A percentile compares a stretch with the other conserved stretches of the same genome.
These are phyloP conservation scores for Endoconidiophora polonica DNA, from an alignment of 2,329 filamentous ascomycete species.

Conservation along the genomic window DNA sequence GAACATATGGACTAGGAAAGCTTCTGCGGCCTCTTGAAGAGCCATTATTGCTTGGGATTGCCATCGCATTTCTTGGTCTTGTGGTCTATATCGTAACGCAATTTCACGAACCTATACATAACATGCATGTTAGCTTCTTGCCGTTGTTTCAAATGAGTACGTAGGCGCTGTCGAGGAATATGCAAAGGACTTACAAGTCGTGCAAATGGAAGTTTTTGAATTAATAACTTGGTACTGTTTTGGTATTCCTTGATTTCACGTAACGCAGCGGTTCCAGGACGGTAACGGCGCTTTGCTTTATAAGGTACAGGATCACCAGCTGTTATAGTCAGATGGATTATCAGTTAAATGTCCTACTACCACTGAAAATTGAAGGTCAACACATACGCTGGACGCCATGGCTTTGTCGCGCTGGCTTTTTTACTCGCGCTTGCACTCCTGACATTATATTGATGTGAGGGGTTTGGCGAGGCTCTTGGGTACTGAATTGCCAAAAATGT, in stretches of 20 bases:
- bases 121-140: not conserved
- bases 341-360: not conserved
- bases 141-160: no score
- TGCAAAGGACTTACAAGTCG: conserved; percentile 39
- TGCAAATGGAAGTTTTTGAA: conserved; percentile 66
- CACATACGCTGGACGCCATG: conserved; percentile 9
- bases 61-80: conserved; percentile 65
- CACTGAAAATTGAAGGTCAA: not conserved
- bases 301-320: conserved; percentile 58
- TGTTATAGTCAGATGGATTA: conserved; percentile 19
- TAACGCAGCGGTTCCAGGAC: conserved; percentile 68
- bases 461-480: no score
- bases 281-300: conserved; percentile 46
- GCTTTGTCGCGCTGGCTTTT: conserved; percentile 6
- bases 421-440: conserved; percentile 3
- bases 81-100: conserved; percentile 44
- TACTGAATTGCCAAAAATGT: no score
- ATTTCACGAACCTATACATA: conserved; percentile 48
- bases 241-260: conserved; percentile 88
- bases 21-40: conserved; percentile 89
- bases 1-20: conserved; percentile 90
- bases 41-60: conserved; percentile 90
- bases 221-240: conserved; percentile 70
- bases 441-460: conserved; percentile 2
- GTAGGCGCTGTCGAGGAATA: not conserved